Conservation (phyloP, 1,284 basidiomycete genomes). For the Melampsora americana region DNA sequence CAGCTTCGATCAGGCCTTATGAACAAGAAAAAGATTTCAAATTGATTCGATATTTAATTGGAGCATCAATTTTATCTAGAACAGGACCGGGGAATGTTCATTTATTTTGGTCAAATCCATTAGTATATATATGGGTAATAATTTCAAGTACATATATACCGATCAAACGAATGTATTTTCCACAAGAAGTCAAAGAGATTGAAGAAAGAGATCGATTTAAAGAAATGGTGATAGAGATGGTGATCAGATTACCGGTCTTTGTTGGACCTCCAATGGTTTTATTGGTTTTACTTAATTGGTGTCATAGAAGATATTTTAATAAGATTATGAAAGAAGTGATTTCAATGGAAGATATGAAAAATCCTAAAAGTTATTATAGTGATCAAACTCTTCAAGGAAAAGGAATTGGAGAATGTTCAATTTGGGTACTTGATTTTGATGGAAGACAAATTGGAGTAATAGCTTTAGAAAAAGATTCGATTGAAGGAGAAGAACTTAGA, state of each 20-base stretch:
- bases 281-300: conserved; percentile 29
- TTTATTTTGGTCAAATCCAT: conserved; percentile 34
- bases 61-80: conserved; percentile 9
- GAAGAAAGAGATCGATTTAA: too few relatives aligned
- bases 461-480: conserved; percentile 11
- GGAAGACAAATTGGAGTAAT: conserved; percentile 31
- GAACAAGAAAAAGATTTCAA: conserved; percentile 22
- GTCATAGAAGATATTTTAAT: conserved; percentile 18
- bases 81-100: conserved; percentile 12
- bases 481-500: neutral
- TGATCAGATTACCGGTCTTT: conserved; percentile 25
- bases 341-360: conserved; percentile 7
- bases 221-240: neutral
- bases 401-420: neutral
- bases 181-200: too few relatives aligned
- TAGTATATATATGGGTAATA: conserved; percentile 34
- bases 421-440: conserved; percentile 41
- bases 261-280: conserved; percentile 34
- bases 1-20: conserved; percentile 16
- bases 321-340: conserved; percentile 3
- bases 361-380: conserved; percentile 19
- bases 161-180: neutral
- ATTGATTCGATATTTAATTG: conserved; percentile 19
- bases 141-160: conserved; percentile 24
- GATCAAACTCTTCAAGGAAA: neutral